phyloP scores from a whole-genome alignment of 1,139 yeast species.

The Keqinozyma sinolaborantium region DNA sequence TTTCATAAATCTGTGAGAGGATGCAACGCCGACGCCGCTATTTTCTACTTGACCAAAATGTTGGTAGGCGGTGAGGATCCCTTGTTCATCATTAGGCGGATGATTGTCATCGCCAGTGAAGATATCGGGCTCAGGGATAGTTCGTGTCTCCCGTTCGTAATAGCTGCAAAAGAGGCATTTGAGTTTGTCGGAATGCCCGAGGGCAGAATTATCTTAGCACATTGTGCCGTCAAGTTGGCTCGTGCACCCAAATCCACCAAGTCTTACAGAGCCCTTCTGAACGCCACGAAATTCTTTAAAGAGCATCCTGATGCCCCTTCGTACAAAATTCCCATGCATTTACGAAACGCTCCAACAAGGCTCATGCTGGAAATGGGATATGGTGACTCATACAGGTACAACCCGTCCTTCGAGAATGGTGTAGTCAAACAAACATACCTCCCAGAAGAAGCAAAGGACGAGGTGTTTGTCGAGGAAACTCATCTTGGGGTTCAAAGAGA shows the following conservation, averaged over 20 bases:
- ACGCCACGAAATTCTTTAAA: constrained; percentile 55
- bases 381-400: constrained; percentile 80
- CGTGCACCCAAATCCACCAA: constrained; percentile 82
- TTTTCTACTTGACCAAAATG: constrained; percentile 85
- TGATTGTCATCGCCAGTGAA: constrained; percentile 91
- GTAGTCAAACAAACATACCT: constrained; percentile 66
- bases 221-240: constrained; percentile 86
- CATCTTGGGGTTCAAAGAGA: constrained; percentile 34
- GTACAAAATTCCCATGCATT: constrained; percentile 71
- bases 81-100: constrained; percentile 80
- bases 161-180: constrained; percentile 80
- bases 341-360: constrained; percentile 90
- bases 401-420: constrained; percentile 76
- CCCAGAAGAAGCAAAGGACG: constrained; percentile 45
- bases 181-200: constrained; percentile 97
- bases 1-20: constrained; percentile 92
- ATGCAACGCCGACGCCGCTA: constrained; percentile 81
- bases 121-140: constrained; percentile 86
- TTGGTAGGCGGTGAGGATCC: constrained; percentile 93
- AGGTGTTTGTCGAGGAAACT: constrained; percentile 33
- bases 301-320: constrained; percentile 63
- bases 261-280: constrained; percentile 74
- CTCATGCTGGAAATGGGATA: constrained; percentile 89
- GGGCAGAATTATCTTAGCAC: constrained; percentile 85
- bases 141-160: constrained; percentile 78